These are phyloP conservation scores for Leucoagaricus sp. DNA, from an alignment of 1,284 basidiomycete genomes.

Conservation along the genomic window DNA sequence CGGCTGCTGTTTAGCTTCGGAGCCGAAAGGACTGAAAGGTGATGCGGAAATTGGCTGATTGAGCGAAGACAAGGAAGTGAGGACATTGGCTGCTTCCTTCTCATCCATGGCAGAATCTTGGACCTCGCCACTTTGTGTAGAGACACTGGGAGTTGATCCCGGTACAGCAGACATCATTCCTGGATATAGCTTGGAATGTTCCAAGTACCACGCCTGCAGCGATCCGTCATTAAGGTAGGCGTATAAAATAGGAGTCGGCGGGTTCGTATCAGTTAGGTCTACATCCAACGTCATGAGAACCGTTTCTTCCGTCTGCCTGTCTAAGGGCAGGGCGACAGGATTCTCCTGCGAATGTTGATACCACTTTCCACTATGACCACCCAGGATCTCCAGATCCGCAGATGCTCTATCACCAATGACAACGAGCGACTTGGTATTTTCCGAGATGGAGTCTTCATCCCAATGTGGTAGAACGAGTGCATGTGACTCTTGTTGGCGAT, in stretches of 20 bases:
- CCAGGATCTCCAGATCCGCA: slow-evolving; percentile 75
- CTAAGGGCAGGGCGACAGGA: slow-evolving; percentile 72
- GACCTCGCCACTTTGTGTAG: slow-evolving; percentile 11
- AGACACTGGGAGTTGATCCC: background rate
- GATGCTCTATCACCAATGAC: slow-evolving; percentile 76
- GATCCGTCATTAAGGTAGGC: slow-evolving; percentile 84
- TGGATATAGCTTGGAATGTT: slow-evolving; percentile 61
- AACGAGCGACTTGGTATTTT: slow-evolving; percentile 46
- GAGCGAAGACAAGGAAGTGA: slow-evolving; percentile 20
- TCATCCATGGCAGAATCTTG: slow-evolving; percentile 22
- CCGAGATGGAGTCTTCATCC: slow-evolving; percentile 50
- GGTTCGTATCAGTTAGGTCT: slow-evolving; percentile 61
- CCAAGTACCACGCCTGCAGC: slow-evolving; percentile 73
- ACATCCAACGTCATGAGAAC: slow-evolving; percentile 67
- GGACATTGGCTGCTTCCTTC: slow-evolving; percentile 21
- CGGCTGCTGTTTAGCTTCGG: background rate
- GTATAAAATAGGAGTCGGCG: slow-evolving; percentile 60
- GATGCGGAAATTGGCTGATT: slow-evolving; percentile 21
- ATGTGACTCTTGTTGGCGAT: slow-evolving; percentile 55
- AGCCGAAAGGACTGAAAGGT: background rate
- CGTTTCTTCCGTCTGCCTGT: slow-evolving; percentile 73
- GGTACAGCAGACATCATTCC: slow-evolving; percentile 44
- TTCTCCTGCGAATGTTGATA: slow-evolving; percentile 75
- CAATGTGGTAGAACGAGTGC: slow-evolving; percentile 61
- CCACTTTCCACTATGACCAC: slow-evolving; percentile 58